Conservation (phyloP, 2,329 filamentous ascomycete genomes). For the Exserohilum turcica region DNA sequence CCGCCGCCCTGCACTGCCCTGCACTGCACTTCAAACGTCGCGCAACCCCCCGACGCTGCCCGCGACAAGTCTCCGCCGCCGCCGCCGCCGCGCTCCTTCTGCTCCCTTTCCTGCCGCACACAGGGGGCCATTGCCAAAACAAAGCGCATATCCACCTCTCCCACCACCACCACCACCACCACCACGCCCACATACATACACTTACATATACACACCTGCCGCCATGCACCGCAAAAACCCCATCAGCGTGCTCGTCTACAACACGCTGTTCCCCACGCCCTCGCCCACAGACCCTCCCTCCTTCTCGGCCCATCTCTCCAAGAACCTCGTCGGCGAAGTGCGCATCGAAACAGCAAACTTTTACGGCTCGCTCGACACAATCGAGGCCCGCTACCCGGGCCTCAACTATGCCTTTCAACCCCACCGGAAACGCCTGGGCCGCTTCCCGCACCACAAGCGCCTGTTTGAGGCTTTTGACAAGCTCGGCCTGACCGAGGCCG, state of each 20-base stretch:
- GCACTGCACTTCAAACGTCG: slow-evolving; percentile 1
- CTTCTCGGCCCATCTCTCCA: slow-evolving; percentile 72
- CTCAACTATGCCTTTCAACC: slow-evolving; percentile 76
- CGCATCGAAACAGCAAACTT: slow-evolving; percentile 78
- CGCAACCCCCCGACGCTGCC: slow-evolving; percentile 4
- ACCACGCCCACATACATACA: not conserved
- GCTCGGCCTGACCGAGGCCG: slow-evolving; percentile 68
- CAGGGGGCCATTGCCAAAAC: slow-evolving; percentile 1
- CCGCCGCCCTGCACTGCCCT: not conserved
- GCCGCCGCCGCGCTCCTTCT: not conserved
- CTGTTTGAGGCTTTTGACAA: slow-evolving; percentile 77
- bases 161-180: not conserved
- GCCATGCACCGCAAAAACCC: slow-evolving; percentile 72
- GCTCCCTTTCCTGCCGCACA: slow-evolving; percentile 1
- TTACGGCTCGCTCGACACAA: slow-evolving; percentile 78
- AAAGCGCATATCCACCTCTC: not conserved
- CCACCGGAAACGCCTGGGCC: slow-evolving; percentile 76
- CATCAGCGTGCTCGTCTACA: slow-evolving; percentile 74
- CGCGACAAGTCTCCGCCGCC: slow-evolving; percentile 3
- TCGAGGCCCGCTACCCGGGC: slow-evolving; percentile 80
- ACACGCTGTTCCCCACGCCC: slow-evolving; percentile 72
- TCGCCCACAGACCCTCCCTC: slow-evolving; percentile 70
- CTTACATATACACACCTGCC: slow-evolving; percentile 18
- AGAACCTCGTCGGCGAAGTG: slow-evolving; percentile 75
- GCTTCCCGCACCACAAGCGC: slow-evolving; percentile 76